phyloP scores from a whole-genome alignment of 179 eudicot genomes.

The Corrigiola litoralis region DNA sequence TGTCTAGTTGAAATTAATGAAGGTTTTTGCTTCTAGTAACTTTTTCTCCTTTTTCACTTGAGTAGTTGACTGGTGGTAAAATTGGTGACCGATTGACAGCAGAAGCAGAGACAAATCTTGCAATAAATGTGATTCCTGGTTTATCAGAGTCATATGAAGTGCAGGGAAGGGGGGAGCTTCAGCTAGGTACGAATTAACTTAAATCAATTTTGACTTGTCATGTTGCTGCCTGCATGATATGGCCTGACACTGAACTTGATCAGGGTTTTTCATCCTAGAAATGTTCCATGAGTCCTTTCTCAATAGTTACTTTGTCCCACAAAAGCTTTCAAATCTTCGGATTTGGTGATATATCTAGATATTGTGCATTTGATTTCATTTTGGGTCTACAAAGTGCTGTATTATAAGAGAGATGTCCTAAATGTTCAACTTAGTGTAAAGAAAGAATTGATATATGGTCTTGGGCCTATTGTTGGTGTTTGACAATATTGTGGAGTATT shows the following conservation, averaged over 20 bases:
- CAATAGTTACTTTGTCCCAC: not conserved
- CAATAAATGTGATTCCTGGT: constrained; percentile 90
- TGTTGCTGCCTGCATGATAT: not conserved
- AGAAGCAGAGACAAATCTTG: constrained; percentile 98
- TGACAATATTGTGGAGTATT: too few relatives aligned
- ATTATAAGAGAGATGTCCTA: too few relatives aligned
- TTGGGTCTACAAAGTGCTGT: too few relatives aligned
- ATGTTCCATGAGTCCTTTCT: not conserved
- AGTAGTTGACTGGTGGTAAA: constrained; percentile 95
- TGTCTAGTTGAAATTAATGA: too few relatives aligned
- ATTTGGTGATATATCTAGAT: too few relatives aligned
- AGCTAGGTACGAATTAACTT: constrained; percentile 45
- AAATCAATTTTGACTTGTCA: not conserved
- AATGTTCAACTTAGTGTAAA: too few relatives aligned
- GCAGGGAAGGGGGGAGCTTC: constrained; percentile 99
- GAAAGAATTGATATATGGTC: too few relatives aligned
- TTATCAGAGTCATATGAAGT: constrained; percentile 89
- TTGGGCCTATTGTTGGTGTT: too few relatives aligned
- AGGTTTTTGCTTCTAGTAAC: too few relatives aligned
- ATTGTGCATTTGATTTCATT: too few relatives aligned
- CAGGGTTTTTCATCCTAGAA: not conserved
- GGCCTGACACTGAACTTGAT: not conserved
- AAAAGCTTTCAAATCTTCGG: not conserved
- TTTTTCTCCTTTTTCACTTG: constrained; percentile 5
- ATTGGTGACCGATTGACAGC: constrained; percentile 92